These are phyloP conservation scores for Flaveria trinervia DNA, from an alignment of 129 eudicot species.

Conservation along the genomic window DNA sequence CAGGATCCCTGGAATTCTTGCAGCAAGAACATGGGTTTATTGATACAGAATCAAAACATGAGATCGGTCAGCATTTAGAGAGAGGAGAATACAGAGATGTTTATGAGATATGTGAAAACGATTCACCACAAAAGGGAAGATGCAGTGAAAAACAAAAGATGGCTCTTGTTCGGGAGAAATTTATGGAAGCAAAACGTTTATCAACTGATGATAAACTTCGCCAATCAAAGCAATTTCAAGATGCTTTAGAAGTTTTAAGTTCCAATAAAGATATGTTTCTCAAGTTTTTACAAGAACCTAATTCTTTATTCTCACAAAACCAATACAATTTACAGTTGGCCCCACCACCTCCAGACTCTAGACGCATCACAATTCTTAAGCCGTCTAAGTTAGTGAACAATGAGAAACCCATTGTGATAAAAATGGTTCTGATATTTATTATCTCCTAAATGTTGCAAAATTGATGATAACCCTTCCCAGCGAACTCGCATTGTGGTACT, in stretches of 20 bases:
- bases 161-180: conserved; percentile 78
- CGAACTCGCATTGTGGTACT: conserved; percentile 91
- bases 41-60: conserved; percentile 6
- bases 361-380: conserved; percentile 86
- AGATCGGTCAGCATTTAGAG: conserved; percentile 42
- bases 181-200: conserved; percentile 85
- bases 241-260: conserved; percentile 81
- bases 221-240: conserved; percentile 88
- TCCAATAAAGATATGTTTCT: conserved; percentile 79
- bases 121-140: conserved; percentile 56
- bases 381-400: conserved; percentile 68
- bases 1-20: conserved; percentile 36
- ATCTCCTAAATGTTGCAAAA: conserved; percentile 45
- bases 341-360: conserved; percentile 67
- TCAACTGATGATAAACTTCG: conserved; percentile 80
- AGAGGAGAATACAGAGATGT: conserved; percentile 63
- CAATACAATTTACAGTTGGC: conserved; percentile 39
- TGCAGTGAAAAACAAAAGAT: conserved; percentile 45
- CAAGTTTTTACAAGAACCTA: conserved; percentile 83
- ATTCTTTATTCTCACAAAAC: conserved; percentile 62
- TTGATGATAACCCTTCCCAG: conserved; percentile 47
- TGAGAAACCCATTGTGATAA: conserved; percentile 30
- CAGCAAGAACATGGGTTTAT: conserved; percentile 22
- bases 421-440: conserved; percentile 45
- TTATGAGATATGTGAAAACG: conserved; percentile 61